Percentiles rank a stretch among this genome's conserved stretches.
Evolutionary conservation across 768 basidiomycete genomes (phyloP).

Genomic region (Tricholoma hemisulphureum): DNA sequence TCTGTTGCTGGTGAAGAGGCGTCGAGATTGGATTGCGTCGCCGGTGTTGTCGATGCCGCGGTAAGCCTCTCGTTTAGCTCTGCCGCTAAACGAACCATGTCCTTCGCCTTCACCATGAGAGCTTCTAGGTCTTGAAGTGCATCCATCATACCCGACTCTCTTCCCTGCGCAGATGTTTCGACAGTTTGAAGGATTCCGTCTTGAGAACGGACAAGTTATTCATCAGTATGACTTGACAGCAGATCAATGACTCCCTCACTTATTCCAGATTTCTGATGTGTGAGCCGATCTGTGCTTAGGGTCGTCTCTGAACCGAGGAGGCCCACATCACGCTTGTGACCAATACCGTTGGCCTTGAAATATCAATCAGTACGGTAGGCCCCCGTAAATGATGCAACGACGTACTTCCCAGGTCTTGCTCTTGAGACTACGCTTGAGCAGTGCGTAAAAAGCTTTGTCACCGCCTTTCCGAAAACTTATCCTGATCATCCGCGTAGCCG

Average conservation of each 20-base stretch:
- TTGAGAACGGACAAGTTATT: background rate
- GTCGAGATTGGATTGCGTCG: conserved; percentile 25
- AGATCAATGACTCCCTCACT: conserved; percentile 38
- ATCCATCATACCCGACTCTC: conserved; percentile 64
- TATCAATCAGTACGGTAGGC: background rate
- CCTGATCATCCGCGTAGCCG: conserved; percentile 55
- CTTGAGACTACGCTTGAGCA: conserved; percentile 67
- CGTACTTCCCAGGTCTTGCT: conserved; percentile 74
- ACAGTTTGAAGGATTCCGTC: conserved; percentile 75
- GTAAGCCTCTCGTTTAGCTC: conserved; percentile 84
- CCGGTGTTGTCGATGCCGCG: conserved; percentile 27
- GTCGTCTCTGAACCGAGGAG: conserved; percentile 1
- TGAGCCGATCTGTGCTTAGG: conserved; percentile 6
- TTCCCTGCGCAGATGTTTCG: conserved; percentile 60
- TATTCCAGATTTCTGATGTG: conserved; percentile 45
- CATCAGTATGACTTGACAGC: background rate
- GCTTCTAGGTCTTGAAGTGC: conserved; percentile 88
- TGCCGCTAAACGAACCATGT: conserved; percentile 88
- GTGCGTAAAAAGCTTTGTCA: conserved; percentile 77
- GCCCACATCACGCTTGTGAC: background rate
- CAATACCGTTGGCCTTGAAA: conserved; percentile 17
- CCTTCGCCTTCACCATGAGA: conserved; percentile 85
- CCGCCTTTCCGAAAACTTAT: conserved; percentile 92
- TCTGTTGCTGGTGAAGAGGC: conserved; percentile 21
- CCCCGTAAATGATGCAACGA: conserved; percentile 1